Conservation (phyloP, 2,329 filamentous ascomycete species). For the Diatrype stigma region DNA sequence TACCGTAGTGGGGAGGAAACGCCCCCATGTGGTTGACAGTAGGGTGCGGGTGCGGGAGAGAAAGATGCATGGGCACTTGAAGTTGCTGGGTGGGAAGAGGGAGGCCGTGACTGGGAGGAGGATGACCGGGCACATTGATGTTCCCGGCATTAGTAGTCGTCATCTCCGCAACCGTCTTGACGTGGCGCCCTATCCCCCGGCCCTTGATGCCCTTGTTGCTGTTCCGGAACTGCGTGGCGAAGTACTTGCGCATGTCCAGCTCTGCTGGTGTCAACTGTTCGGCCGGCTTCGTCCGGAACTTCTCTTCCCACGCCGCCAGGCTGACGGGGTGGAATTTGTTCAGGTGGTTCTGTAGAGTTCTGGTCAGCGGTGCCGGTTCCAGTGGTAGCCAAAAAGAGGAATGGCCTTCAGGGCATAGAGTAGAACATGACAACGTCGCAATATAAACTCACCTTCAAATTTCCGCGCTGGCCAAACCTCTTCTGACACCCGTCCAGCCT, state of each 20-base stretch:
- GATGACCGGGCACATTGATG: slow-evolving; percentile 19
- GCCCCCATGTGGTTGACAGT: slow-evolving; percentile 5
- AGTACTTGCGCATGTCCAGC: slow-evolving; percentile 77
- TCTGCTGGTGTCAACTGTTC: slow-evolving; percentile 66
- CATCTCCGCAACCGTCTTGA: slow-evolving; percentile 32
- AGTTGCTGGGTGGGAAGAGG: slow-evolving; percentile 15
- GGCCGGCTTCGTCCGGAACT: slow-evolving; percentile 62
- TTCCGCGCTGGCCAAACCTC: slow-evolving; percentile 84
- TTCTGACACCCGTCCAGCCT: slow-evolving; percentile 80
- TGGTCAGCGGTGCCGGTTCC: neutral
- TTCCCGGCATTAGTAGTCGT: slow-evolving; percentile 26
- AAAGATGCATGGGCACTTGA: slow-evolving; percentile 23
- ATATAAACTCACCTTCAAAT: slow-evolving; percentile 86
- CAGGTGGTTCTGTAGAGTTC: slow-evolving; percentile 54
- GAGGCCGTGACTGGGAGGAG: too few species aligned
- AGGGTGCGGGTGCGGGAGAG: slow-evolving; percentile 23
- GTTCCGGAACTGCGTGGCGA: slow-evolving; percentile 88
- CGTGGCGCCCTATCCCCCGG: slow-evolving; percentile 77
- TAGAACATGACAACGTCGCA: too few species aligned
- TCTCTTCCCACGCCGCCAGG: slow-evolving; percentile 63
- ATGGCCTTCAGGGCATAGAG: too few species aligned
- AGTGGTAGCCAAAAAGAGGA: neutral
- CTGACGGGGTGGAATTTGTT: slow-evolving; percentile 87
- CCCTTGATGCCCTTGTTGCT: slow-evolving; percentile 98
- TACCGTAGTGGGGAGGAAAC: slow-evolving; percentile 10